Evolutionary conservation across 2,329 filamentous ascomycete species (phyloP).

Genomic region (Monilinia aucupariae): DNA sequence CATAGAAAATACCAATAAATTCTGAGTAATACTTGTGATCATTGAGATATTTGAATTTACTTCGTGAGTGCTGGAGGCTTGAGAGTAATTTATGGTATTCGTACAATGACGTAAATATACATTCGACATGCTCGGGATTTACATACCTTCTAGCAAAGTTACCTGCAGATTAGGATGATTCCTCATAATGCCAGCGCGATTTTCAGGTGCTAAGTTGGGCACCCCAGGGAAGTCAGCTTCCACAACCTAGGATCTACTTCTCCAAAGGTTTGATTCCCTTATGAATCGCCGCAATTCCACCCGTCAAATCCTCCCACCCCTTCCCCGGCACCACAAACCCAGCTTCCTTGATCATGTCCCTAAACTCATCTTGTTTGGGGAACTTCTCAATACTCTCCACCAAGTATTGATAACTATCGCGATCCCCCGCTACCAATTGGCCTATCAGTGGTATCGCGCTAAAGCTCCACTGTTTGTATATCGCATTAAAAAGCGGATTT

Average conservation of each 20-base stretch:
- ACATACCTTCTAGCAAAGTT: too few relatives aligned
- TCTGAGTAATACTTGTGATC: neutral
- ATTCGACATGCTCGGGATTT: neutral
- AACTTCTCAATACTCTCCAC: slow-evolving; percentile 97
- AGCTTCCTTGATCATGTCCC: slow-evolving; percentile 73
- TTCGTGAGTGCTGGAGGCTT: neutral
- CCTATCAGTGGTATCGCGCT: slow-evolving; percentile 90
- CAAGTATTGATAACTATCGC: slow-evolving; percentile 96
- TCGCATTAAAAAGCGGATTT: slow-evolving; percentile 69
- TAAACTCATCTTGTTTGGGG: slow-evolving; percentile 78
- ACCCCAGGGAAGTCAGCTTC: slow-evolving; percentile 7
- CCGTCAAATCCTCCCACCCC: slow-evolving; percentile 85
- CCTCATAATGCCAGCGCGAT: slow-evolving; percentile 14
- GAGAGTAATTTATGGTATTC: neutral
- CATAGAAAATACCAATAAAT: slow-evolving; percentile 15
- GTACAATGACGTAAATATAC: neutral
- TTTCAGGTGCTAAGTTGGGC: neutral
- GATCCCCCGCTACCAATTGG: slow-evolving; percentile 86
- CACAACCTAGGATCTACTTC: slow-evolving; percentile 11
- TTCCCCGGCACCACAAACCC: slow-evolving; percentile 79
- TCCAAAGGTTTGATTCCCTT: slow-evolving; percentile 78
- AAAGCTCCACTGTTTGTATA: slow-evolving; percentile 97
- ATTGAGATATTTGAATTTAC: neutral
- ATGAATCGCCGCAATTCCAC: slow-evolving; percentile 91
- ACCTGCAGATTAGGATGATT: neutral